Evolutionary conservation across 345 rosid genomes (phyloP).

Genomic region (Ceriops decandra): DNA sequence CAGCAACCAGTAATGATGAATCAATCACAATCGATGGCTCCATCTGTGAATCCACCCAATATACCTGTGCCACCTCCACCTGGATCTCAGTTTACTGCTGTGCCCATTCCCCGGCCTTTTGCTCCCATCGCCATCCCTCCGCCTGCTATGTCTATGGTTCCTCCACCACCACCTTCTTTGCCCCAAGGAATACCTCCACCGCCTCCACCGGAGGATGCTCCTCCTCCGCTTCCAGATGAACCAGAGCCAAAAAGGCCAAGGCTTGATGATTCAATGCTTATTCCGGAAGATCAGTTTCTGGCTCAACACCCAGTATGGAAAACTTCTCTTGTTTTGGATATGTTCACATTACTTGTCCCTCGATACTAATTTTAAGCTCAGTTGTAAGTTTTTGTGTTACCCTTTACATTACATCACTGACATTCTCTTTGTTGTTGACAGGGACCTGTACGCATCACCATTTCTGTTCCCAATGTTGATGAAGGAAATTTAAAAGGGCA

Average conservation of each 20-base stretch:
- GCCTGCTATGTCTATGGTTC: conserved; percentile 49
- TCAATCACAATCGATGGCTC: conserved; percentile 58
- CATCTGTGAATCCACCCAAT: conserved; percentile 32
- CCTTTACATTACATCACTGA: not conserved
- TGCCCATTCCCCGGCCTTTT: conserved; percentile 52
- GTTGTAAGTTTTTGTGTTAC: not conserved
- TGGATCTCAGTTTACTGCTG: conserved; percentile 61
- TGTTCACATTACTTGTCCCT: conserved; percentile 2
- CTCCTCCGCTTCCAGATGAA: conserved; percentile 96
- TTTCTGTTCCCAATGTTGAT: conserved; percentile 65
- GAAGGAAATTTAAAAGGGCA: conserved; percentile 79
- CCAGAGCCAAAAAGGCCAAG: conserved; percentile 89
- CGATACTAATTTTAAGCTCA: not conserved
- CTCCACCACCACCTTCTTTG: conserved; percentile 49
- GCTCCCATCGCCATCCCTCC: conserved; percentile 35
- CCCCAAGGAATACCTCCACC: conserved; percentile 59
- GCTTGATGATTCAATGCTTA: conserved; percentile 73
- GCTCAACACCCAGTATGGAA: conserved; percentile 60
- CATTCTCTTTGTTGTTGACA: conserved; percentile 24
- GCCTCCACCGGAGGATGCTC: conserved; percentile 79
- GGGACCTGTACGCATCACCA: conserved; percentile 62
- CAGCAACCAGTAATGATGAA: conserved; percentile 59
- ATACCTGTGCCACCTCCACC: conserved; percentile 72
- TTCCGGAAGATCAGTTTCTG: conserved; percentile 76
- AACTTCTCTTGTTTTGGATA: not conserved